Evolutionary conservation across 257 asterid genomes (phyloP), one percentile per base, ranked within the genome.

Genomic region (Ilex asprella): DNA sequence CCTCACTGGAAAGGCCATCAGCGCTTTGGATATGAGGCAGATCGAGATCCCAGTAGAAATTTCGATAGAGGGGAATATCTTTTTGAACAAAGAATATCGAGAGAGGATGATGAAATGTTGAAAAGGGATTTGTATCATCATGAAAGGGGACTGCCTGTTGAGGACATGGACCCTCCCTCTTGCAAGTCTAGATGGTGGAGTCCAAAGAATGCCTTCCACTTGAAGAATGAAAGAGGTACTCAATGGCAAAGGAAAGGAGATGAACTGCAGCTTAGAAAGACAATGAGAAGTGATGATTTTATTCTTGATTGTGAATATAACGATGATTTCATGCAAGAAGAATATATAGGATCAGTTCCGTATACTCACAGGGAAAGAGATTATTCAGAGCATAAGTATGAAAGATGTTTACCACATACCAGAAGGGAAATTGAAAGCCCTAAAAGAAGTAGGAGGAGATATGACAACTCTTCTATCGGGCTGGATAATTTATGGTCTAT

Each of bases 361-460:
- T 55, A 10, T 70, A 59, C 47, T 60, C 68, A 35, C n/a, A 57
- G 64, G 66, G 73, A 66, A 66, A 69, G 66, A 58, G 77, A 67
- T 59, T 58, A 53, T 10, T 29, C 56, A 46, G 71, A 64, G 53
- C 60, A 15, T 60, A 66, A 41, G 61, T 65, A 65, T 63, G 78
- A 76, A 64, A 62, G 35, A 31, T 27, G 72, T 54, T 56, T 78
- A 59, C 62, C 66, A 31, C 55, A 46, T 74, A 43, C 65, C 62
- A 68, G 74, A 67, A 73, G 80, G 70, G 79, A 76, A 69, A 60
- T 55, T 63, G 68, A 66, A 72, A 68, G 67, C 74, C 71, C 72
- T 61, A 57, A 31, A 60, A 72, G 61, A 68, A 68, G 68, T 39
- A 46, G 60, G 58, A 68, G 79, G 65, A 64, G 70, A 67, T 54